Conservation (phyloP, 805 yeast species). For the Candida namnaoensis region DNA sequence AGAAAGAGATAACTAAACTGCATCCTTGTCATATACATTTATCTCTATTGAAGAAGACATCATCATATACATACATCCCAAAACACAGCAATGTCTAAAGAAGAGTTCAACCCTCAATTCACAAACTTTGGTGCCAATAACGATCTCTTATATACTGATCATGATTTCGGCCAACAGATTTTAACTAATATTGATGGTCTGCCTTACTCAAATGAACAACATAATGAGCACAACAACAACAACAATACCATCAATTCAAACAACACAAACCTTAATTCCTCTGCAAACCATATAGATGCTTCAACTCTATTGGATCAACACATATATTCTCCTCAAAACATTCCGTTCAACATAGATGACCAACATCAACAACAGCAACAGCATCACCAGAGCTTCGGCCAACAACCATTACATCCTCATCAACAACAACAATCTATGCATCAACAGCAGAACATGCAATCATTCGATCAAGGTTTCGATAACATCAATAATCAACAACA, state of each 20-base stretch:
- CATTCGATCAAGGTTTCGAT: too few species aligned
- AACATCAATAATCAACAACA: too few species aligned
- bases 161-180: background rate
- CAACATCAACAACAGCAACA: conserved; percentile 4
- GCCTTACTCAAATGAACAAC: too few species aligned
- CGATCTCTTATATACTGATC: background rate
- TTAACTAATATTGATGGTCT: background rate
- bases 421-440: background rate
- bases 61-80: too few species aligned
- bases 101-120: background rate
- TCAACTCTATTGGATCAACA: too few species aligned
- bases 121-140: background rate
- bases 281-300: too few species aligned
- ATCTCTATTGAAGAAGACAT: too few species aligned
- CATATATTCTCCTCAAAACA: too few species aligned
- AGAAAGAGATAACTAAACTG: too few species aligned
- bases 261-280: conserved; percentile 3
- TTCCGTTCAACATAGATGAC: background rate
- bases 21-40: too few species aligned
- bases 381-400: background rate
- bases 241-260: conserved; percentile 1
- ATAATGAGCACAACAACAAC: background rate
- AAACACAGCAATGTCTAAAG: background rate
- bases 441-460: background rate
- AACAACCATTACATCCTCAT: background rate